Evolutionary conservation across 768 basidiomycete species (phyloP).

Genomic region (Phylloporus sp.): DNA sequence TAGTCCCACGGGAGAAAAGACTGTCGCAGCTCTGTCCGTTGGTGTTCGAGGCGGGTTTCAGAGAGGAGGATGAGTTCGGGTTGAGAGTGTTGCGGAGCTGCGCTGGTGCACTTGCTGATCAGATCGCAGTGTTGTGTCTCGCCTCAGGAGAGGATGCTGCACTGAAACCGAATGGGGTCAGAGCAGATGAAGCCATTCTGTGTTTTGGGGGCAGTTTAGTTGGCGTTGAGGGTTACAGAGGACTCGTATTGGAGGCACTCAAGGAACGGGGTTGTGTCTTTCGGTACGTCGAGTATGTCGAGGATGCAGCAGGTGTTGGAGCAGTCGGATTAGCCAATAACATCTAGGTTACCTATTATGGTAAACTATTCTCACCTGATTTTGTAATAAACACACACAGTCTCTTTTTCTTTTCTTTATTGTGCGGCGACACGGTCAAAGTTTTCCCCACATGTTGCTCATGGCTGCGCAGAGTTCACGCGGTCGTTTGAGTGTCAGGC

Average conservation of each 20-base stretch:
- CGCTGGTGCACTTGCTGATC: conserved; percentile 52
- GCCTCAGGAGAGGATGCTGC: conserved; percentile 37
- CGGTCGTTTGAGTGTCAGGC: conserved; percentile 88
- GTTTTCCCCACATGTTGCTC: conserved; percentile 92
- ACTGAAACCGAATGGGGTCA: conserved; percentile 37
- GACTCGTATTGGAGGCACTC: conserved; percentile 52
- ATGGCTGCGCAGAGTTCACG: conserved; percentile 58
- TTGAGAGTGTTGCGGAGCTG: conserved; percentile 51
- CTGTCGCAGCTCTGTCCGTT: conserved; percentile 70
- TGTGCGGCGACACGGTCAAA: conserved; percentile 84
- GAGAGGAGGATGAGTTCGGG: conserved; percentile 63
- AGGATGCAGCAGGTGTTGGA: conserved; percentile 65
- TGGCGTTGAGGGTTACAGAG: conserved; percentile 57
- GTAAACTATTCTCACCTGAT: conserved; percentile 14
- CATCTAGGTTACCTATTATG: conserved; percentile 23
- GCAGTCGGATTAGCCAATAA: conserved; percentile 54
- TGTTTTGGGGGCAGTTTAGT: conserved; percentile 81
- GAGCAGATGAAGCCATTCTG: conserved; percentile 54
- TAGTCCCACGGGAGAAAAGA: conserved; percentile 64
- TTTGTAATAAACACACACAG: not conserved
- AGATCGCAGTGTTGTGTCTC: conserved; percentile 47
- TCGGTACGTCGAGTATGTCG: conserved; percentile 59
- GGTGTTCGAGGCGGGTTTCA: conserved; percentile 76
- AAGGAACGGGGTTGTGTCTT: conserved; percentile 58
- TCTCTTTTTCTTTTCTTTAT: conserved; percentile 20